phyloP scores from a whole-genome alignment of 345 rosid genomes.

The Heritiera fomes region DNA sequence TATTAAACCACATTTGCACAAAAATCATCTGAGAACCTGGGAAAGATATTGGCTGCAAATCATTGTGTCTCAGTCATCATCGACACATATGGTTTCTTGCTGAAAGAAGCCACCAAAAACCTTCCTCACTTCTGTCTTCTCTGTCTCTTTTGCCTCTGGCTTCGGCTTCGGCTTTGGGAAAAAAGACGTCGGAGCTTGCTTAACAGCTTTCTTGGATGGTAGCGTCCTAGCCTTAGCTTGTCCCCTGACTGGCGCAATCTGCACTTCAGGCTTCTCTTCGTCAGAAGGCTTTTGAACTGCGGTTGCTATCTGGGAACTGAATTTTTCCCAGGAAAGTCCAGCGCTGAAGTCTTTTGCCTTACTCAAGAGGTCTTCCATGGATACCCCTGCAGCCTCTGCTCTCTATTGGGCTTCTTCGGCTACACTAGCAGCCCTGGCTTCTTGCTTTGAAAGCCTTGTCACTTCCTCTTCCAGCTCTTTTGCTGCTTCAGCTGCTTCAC shows the following conservation, averaged over 20 bases:
- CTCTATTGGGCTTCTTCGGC: slow-evolving; percentile 63
- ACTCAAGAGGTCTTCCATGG: slow-evolving; percentile 48
- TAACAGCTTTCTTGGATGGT: slow-evolving; percentile 61
- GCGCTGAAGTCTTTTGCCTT: slow-evolving; percentile 70
- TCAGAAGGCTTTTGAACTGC: slow-evolving; percentile 44
- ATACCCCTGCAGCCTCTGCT: slow-evolving; percentile 54
- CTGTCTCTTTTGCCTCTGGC: slow-evolving; percentile 23
- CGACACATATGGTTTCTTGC: slow-evolving; percentile 88
- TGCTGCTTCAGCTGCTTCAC: slow-evolving; percentile 53
- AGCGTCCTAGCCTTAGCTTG: slow-evolving; percentile 76
- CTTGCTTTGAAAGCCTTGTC: slow-evolving; percentile 58
- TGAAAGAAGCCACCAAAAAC: slow-evolving; percentile 83
- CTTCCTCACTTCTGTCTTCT: slow-evolving; percentile 72
- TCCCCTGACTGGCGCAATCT: slow-evolving; percentile 85
- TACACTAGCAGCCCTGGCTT: slow-evolving; percentile 52
- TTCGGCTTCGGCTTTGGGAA: slow-evolving; percentile 30
- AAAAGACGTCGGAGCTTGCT: slow-evolving; percentile 30
- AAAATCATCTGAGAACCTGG: neutral
- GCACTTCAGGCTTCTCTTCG: slow-evolving; percentile 46
- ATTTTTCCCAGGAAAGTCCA: slow-evolving; percentile 70
- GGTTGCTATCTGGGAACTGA: slow-evolving; percentile 61
- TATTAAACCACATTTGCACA: slow-evolving; percentile 12
- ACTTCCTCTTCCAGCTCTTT: slow-evolving; percentile 54
- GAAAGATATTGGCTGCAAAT: no score
- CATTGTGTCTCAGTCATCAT: slow-evolving; percentile 55